These are phyloP conservation scores for Cytidiella melzeri DNA, from an alignment of 768 basidiomycete species.

Conservation along the genomic window DNA sequence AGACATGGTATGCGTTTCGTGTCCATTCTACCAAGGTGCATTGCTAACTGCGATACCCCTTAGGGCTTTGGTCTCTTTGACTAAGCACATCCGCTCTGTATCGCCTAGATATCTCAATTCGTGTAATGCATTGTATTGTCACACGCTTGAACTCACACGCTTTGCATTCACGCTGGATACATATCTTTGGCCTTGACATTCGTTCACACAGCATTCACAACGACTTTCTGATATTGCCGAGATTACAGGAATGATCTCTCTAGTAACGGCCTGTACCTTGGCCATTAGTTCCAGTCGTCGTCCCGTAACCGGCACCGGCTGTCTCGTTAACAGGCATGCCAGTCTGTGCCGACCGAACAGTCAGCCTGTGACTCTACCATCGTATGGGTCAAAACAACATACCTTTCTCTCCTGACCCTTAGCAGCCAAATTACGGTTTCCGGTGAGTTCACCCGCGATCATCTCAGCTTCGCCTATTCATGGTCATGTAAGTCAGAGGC, in stretches of 20 bases:
- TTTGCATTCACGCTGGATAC: too few relatives aligned
- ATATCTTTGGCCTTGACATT: too few relatives aligned
- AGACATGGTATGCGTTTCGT: slow-evolving; percentile 73
- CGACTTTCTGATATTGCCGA: too few relatives aligned
- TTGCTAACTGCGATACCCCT: too few relatives aligned
- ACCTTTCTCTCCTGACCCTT: slow-evolving; percentile 13
- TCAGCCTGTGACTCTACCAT: too few relatives aligned
- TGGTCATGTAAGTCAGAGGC: background rate
- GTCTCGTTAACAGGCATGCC: background rate
- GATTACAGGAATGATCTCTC: too few relatives aligned
- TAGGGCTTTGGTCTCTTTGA: slow-evolving; percentile 96
- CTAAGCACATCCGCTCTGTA: slow-evolving; percentile 31
- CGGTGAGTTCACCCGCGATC: slow-evolving; percentile 6
- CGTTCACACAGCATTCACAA: too few relatives aligned
- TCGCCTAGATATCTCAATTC: background rate
- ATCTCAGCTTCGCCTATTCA: slow-evolving; percentile 9
- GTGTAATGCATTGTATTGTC: slow-evolving; percentile 14
- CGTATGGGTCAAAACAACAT: too few relatives aligned
- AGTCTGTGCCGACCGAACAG: too few relatives aligned
- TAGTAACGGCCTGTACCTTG: too few relatives aligned
- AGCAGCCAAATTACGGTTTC: slow-evolving; percentile 7
- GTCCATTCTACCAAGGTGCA: background rate
- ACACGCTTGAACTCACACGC: too few relatives aligned
- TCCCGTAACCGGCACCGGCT: background rate
- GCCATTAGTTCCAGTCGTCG: too few relatives aligned